Percentiles rank a stretch among this genome's conserved stretches.
These are phyloP conservation scores for Fusarium hostae DNA, from an alignment of 2,329 filamentous ascomycete genomes.

Conservation along the genomic window DNA sequence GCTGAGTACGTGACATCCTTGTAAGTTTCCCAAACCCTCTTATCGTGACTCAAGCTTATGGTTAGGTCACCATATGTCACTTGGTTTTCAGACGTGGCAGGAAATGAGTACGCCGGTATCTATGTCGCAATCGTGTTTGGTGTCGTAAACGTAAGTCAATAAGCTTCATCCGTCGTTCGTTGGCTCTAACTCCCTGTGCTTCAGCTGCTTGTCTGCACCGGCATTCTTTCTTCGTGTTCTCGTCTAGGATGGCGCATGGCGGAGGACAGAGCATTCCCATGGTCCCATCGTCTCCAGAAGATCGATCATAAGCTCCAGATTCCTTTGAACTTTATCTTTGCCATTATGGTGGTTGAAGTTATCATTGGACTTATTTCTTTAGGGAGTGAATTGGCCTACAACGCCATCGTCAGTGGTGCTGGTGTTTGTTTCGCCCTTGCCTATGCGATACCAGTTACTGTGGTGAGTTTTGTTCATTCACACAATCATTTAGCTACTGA, in stretches of 20 bases:
- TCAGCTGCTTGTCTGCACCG: conserved; percentile 10
- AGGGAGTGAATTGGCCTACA: conserved; percentile 11
- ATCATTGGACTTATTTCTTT: conserved; percentile 14
- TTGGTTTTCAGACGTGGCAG: conserved; percentile 12
- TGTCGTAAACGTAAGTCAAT: conserved; percentile 3
- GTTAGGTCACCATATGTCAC: conserved; percentile 1
- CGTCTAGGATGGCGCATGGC: conserved; percentile 27
- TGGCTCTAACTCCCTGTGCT: not conserved
- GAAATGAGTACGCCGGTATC: not conserved
- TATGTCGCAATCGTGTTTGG: conserved; percentile 8
- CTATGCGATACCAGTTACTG: conserved; percentile 3
- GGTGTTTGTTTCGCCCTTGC: conserved; percentile 4
- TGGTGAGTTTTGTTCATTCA: not conserved
- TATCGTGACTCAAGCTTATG: not conserved
- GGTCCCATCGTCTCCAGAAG: not conserved
- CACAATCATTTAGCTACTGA: accelerated
- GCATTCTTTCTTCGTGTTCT: conserved; percentile 9
- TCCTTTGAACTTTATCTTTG: conserved; percentile 6
- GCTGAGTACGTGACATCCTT: not conserved
- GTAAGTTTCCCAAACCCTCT: not conserved
- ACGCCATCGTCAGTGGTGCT: conserved; percentile 18
- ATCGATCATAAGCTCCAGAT: conserved; percentile 2
- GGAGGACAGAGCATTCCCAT: conserved; percentile 17
- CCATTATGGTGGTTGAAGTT: conserved; percentile 1
- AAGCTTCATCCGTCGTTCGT: too few relatives aligned